Evolutionary conservation across 2,329 filamentous ascomycete genomes (phyloP).

Genomic region (Penicillium glabrum): DNA sequence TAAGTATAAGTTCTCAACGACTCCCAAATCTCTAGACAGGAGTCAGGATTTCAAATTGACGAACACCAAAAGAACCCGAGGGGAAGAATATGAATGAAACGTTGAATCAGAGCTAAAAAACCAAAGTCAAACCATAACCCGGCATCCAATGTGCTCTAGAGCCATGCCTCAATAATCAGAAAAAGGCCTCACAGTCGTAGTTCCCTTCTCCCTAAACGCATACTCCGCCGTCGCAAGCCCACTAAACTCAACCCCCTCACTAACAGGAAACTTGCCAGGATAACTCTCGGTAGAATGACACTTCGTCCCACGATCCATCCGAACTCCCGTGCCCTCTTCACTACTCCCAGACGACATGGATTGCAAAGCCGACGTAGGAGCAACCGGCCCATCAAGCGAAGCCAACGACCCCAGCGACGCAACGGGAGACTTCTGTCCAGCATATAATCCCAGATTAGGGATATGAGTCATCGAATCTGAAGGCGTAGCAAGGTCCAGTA

Average conservation of each 20-base stretch:
- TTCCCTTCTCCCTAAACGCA: constrained; percentile 23
- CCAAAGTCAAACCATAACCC: not conserved
- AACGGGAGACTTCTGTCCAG: not conserved
- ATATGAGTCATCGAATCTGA: not conserved
- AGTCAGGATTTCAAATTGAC: not conserved
- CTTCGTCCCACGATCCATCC: constrained; percentile 3
- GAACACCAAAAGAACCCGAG: not conserved
- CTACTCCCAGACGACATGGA: not conserved
- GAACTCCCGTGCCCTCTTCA: not conserved
- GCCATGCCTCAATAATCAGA: constrained; percentile 24
- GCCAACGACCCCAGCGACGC: constrained; percentile 1
- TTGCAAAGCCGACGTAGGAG: not conserved
- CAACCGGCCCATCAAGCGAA: constrained; percentile 3
- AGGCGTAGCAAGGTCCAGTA: not conserved
- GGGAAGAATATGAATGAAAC: not conserved
- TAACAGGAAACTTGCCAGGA: constrained; percentile 34
- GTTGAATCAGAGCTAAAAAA: not conserved
- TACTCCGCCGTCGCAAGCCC: constrained; percentile 25
- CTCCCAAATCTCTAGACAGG: not conserved
- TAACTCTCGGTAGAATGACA: constrained; percentile 30
- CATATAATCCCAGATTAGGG: not conserved
- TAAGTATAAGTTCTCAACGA: not conserved
- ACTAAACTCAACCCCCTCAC: constrained; percentile 27
- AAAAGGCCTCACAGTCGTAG: constrained; percentile 31
- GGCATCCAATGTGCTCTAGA: not conserved